Conservation (phyloP, 208 protist genomes). For the Angomonas deanei region DNA sequence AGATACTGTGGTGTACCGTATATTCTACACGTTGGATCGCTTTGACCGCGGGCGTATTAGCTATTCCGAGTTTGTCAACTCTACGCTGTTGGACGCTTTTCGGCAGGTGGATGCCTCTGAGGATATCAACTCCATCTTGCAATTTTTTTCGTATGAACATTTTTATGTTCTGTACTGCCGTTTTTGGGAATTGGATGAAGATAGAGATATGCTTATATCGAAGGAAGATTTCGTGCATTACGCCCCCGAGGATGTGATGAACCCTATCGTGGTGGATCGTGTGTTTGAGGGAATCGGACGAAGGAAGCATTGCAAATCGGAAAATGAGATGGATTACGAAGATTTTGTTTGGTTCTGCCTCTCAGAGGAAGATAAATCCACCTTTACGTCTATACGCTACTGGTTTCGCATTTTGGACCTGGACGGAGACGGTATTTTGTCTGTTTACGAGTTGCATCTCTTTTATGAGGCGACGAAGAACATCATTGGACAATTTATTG, state of each 20-base stretch:
- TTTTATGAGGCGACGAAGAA: constrained; percentile 90
- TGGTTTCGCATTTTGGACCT: constrained; percentile 94
- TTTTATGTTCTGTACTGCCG: constrained; percentile 99
- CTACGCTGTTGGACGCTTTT: constrained; percentile 73
- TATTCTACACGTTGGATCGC: constrained; percentile 94
- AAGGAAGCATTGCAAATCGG: constrained; percentile 25
- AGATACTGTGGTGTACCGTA: constrained; percentile 93
- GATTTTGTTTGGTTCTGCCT: constrained; percentile 96
- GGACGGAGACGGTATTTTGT: constrained; percentile 93
- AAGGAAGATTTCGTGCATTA: constrained; percentile 86
- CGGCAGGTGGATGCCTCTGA: constrained; percentile 74
- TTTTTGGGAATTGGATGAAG: constrained; percentile 97
- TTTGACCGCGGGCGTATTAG: constrained; percentile 74
- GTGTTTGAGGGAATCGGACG: constrained; percentile 67
- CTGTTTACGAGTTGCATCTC: constrained; percentile 88
- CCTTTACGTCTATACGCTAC: constrained; percentile 84
- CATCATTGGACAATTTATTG: constrained; percentile 61
- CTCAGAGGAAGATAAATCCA: constrained; percentile 95
- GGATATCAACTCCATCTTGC: constrained; percentile 89
- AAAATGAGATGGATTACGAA: constrained; percentile 84
- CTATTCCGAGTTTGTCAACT: constrained; percentile 68
- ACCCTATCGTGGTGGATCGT: constrained; percentile 69
- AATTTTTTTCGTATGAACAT: constrained; percentile 98
- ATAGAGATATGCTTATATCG: constrained; percentile 92
- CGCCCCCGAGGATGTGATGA: constrained; percentile 72